Percentiles rank a stretch among this genome's conserved stretches.
Evolutionary conservation across 129 eudicot species (phyloP).

Genomic region (Chrysanthemum seticuspe): DNA sequence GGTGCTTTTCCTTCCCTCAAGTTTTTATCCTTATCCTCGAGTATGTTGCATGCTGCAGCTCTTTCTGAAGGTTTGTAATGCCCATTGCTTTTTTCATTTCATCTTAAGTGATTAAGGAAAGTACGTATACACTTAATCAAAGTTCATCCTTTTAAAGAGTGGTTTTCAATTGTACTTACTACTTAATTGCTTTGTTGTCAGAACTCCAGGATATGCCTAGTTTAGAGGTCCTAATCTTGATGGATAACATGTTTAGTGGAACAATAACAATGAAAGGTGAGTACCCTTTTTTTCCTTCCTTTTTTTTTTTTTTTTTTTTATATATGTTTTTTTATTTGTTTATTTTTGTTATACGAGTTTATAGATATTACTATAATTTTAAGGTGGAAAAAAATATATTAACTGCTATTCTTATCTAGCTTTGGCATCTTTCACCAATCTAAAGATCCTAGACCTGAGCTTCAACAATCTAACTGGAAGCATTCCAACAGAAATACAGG

Average conservation of each 20-base stretch:
- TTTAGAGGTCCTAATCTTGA: slow-evolving; percentile 9
- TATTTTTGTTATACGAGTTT: too few relatives aligned
- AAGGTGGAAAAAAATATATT: too few relatives aligned
- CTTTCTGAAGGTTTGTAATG: not conserved
- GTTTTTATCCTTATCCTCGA: too few relatives aligned
- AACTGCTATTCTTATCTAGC: not conserved
- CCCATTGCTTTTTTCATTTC: not conserved
- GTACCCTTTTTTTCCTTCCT: not conserved
- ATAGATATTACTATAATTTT: too few relatives aligned
- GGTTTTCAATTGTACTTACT: not conserved
- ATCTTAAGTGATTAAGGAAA: too few relatives aligned
- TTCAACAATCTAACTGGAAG: slow-evolving; percentile 5
- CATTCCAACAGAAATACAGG: slow-evolving; percentile 10
- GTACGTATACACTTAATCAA: not conserved
- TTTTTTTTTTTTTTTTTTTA: not conserved
- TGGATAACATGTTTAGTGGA: not conserved
- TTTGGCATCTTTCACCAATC: slow-evolving; percentile 21
- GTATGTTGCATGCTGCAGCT: not conserved
- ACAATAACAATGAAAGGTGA: slow-evolving; percentile 15
- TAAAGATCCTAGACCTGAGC: slow-evolving; percentile 27
- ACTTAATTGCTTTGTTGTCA: not conserved
- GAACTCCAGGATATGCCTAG: slow-evolving; percentile 2
- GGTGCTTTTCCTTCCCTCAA: not conserved
- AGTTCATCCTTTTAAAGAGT: not conserved
- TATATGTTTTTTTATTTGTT: too few relatives aligned